Percentiles rank a stretch among this genome's conserved stretches.
Conservation (phyloP, 495 filamentous ascomycete genomes). For the Cercophora sp. region DNA sequence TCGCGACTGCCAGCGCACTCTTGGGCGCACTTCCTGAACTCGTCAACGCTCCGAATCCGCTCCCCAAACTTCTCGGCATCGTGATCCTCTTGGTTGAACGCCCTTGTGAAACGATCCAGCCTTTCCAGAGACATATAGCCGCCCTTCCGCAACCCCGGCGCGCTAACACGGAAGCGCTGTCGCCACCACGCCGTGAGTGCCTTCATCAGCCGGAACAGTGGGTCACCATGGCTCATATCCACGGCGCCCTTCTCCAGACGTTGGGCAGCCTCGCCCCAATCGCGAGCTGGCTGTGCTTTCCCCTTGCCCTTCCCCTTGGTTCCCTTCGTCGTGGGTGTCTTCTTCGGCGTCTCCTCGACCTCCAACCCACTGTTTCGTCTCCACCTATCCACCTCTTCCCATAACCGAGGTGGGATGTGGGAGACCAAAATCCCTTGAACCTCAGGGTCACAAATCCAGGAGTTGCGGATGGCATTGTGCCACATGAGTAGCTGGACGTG, state of each 20-base stretch:
- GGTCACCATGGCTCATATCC: slow-evolving; percentile 77
- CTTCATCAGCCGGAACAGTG: slow-evolving; percentile 73
- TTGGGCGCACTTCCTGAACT: slow-evolving; percentile 65
- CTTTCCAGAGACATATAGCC: slow-evolving; percentile 73
- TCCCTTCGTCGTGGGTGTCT: slow-evolving; percentile 19
- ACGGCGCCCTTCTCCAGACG: slow-evolving; percentile 61
- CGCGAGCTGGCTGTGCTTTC: slow-evolving; percentile 51
- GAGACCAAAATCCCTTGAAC: slow-evolving; percentile 72
- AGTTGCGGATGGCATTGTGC: slow-evolving; percentile 83
- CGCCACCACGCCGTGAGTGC: slow-evolving; percentile 80
- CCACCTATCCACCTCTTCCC: slow-evolving; percentile 74
- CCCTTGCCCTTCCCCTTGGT: slow-evolving; percentile 34
- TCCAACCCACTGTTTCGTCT: slow-evolving; percentile 61
- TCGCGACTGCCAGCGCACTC: slow-evolving; percentile 79
- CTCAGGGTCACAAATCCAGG: slow-evolving; percentile 76
- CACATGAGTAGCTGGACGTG: slow-evolving; percentile 87
- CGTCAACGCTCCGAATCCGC: slow-evolving; percentile 57
- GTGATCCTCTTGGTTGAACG: slow-evolving; percentile 58
- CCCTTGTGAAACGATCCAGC: slow-evolving; percentile 62
- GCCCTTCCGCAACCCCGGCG: slow-evolving; percentile 79
- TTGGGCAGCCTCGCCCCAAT: slow-evolving; percentile 70
- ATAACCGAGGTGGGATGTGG: slow-evolving; percentile 59
- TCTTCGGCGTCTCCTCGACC: slow-evolving; percentile 29
- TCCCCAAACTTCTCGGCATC: slow-evolving; percentile 69
- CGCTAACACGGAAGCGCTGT: slow-evolving; percentile 71